phyloP scores from a whole-genome alignment of 306 rosid species.

The Hylodesmum podocarpum region DNA sequence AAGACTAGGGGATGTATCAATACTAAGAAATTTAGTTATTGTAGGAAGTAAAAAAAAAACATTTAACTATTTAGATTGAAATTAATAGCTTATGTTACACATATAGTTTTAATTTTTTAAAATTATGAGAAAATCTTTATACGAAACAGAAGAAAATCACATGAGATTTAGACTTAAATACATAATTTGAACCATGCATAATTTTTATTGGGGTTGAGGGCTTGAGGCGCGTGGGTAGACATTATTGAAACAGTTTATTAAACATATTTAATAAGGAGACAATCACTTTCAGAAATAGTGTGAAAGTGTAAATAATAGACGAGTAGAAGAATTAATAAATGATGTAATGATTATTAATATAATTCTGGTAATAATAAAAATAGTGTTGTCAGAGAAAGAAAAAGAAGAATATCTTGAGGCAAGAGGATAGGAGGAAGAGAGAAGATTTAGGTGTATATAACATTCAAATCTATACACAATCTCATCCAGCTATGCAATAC shows the following conservation, averaged over 20 bases:
- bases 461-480: constrained; percentile 66
- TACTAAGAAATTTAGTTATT: no score
- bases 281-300: constrained; percentile 56
- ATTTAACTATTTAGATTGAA: no score
- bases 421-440: constrained; percentile 37
- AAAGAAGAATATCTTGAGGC: not conserved
- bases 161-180: no score
- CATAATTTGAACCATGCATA: no score
- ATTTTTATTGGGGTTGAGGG: no score
- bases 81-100: no score
- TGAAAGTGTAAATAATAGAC: constrained; percentile 37
- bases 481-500: constrained; percentile 85
- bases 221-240: constrained; percentile 11
- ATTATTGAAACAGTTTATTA: constrained; percentile 11
- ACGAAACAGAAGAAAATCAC: no score
- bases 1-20: no score
- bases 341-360: constrained; percentile 5
- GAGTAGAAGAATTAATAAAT: not conserved
- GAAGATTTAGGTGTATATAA: constrained; percentile 66
- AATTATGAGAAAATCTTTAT: no score
- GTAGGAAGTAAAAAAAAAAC: no score
- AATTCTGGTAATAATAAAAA: not conserved
- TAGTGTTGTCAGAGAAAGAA: constrained; percentile 31
- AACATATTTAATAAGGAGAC: constrained; percentile 45
- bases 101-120: no score